A percentile compares a stretch with the other conserved stretches of the same genome.
These are phyloP conservation scores for Letharia columbiana DNA, from an alignment of 495 filamentous ascomycete species.

Conservation along the genomic window DNA sequence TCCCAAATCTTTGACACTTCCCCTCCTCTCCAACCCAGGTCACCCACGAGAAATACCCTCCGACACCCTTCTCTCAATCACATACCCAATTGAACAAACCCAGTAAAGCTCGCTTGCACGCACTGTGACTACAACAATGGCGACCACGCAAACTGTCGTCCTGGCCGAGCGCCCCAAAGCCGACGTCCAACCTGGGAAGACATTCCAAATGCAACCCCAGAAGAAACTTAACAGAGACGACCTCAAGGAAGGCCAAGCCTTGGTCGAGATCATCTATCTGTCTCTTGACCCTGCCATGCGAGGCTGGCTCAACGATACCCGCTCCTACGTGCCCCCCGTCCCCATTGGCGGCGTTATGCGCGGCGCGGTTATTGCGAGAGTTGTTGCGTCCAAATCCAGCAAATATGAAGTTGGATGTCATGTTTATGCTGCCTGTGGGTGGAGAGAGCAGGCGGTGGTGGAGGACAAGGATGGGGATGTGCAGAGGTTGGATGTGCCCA, in stretches of 20 bases:
- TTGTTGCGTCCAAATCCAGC: constrained; percentile 37
- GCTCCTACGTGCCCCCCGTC: constrained; percentile 62
- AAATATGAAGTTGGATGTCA: constrained; percentile 45
- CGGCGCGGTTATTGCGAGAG: constrained; percentile 47
- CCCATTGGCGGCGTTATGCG: constrained; percentile 60
- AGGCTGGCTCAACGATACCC: constrained; percentile 58
- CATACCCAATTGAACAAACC: neutral
- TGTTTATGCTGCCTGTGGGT: constrained; percentile 45
- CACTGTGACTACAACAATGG: neutral
- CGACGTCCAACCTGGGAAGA: neutral
- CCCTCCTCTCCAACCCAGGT: neutral
- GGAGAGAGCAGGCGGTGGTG: constrained; percentile 54
- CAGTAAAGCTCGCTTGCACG: neutral
- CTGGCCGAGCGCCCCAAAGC: neutral
- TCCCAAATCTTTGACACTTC: neutral
- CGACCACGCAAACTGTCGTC: neutral
- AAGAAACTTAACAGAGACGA: neutral
- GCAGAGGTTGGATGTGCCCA: constrained; percentile 38
- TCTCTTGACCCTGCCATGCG: constrained; percentile 80
- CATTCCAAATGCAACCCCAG: neutral
- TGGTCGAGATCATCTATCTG: constrained; percentile 59
- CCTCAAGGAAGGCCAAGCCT: constrained; percentile 47
- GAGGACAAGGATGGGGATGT: constrained; percentile 33
- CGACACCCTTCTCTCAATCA: neutral
- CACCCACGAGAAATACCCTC: neutral